Evolutionary conservation across 495 filamentous ascomycete genomes (phyloP).

Genomic region (Aspergillus diversus): DNA sequence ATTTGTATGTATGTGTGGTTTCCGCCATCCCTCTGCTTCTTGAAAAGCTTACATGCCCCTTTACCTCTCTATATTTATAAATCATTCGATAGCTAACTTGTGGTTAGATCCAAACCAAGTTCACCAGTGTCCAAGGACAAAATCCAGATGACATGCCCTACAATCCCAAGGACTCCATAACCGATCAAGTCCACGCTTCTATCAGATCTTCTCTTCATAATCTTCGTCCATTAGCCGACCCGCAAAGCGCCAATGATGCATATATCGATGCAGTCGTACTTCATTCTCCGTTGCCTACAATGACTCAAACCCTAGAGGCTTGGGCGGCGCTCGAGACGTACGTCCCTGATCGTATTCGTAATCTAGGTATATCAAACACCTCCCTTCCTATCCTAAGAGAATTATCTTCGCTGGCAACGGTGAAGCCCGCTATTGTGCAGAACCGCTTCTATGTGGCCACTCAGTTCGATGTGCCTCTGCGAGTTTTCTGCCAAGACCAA

Average conservation of each 20-base stretch:
- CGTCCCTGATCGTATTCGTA: slow-evolving; percentile 63
- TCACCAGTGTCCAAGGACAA: slow-evolving; percentile 65
- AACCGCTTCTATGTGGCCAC: slow-evolving; percentile 70
- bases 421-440: slow-evolving; percentile 70
- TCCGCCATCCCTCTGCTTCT: neutral
- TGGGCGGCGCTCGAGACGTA: slow-evolving; percentile 67
- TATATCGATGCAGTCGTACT: slow-evolving; percentile 77
- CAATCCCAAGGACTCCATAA: slow-evolving; percentile 51
- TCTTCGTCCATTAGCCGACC: slow-evolving; percentile 44
- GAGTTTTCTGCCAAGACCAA: slow-evolving; percentile 62
- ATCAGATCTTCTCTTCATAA: slow-evolving; percentile 71
- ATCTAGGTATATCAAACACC: slow-evolving; percentile 76
- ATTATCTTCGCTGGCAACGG: slow-evolving; percentile 45
- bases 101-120: slow-evolving; percentile 79
- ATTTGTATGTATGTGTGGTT: slow-evolving; percentile 58
- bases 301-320: slow-evolving; percentile 62
- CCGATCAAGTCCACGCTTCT: slow-evolving; percentile 66
- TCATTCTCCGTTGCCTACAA: slow-evolving; percentile 66
- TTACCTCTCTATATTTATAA: neutral
- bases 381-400: slow-evolving; percentile 54
- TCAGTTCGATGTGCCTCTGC: slow-evolving; percentile 61
- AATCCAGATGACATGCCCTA: slow-evolving; percentile 64
- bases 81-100: slow-evolving; percentile 4
- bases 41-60: neutral
- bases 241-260: slow-evolving; percentile 40